Conservation (phyloP, 441 rosid genomes). For the Croton setiger region DNA sequence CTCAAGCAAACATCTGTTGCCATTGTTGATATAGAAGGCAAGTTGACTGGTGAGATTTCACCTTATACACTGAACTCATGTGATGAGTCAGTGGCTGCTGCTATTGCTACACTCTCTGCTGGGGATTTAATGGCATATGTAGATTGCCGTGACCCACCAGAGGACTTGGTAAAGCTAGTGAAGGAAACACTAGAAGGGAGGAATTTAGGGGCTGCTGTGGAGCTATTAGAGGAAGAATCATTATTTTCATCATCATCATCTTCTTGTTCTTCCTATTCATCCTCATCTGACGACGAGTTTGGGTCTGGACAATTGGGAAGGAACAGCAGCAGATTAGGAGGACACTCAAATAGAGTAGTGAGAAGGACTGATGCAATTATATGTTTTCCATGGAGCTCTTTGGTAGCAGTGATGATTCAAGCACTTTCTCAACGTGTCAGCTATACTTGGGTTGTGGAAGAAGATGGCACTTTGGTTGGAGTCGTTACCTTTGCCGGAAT, state of each 20-base stretch:
- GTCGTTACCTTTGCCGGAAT: conserved; percentile 54
- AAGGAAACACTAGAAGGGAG: conserved; percentile 47
- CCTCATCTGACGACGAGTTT: conserved; percentile 54
- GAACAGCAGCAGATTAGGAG: conserved; percentile 29
- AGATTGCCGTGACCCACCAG: conserved; percentile 51
- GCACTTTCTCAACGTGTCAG: conserved; percentile 56
- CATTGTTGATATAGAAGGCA: conserved; percentile 53
- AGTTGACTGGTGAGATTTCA: conserved; percentile 71
- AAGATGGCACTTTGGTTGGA: conserved; percentile 46
- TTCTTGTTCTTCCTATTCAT: conserved; percentile 27
- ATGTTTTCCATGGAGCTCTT: conserved; percentile 60
- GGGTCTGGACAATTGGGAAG: conserved; percentile 22
- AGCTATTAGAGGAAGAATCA: conserved; percentile 45
- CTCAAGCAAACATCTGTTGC: conserved; percentile 72
- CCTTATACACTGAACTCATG: conserved; percentile 69
- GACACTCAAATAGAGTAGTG: conserved; percentile 31
- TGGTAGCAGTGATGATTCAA: conserved; percentile 72
- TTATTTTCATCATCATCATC: conserved; percentile 24
- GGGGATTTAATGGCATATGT: conserved; percentile 63
- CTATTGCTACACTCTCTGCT: conserved; percentile 49
- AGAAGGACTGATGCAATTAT: conserved; percentile 44
- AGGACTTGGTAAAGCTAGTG: conserved; percentile 40
- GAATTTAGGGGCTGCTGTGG: conserved; percentile 35
- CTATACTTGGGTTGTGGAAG: conserved; percentile 64
- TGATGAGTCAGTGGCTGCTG: conserved; percentile 63